phyloP scores from a whole-genome alignment of 352 stramenopile species.

The Phytophthora tubulina region DNA sequence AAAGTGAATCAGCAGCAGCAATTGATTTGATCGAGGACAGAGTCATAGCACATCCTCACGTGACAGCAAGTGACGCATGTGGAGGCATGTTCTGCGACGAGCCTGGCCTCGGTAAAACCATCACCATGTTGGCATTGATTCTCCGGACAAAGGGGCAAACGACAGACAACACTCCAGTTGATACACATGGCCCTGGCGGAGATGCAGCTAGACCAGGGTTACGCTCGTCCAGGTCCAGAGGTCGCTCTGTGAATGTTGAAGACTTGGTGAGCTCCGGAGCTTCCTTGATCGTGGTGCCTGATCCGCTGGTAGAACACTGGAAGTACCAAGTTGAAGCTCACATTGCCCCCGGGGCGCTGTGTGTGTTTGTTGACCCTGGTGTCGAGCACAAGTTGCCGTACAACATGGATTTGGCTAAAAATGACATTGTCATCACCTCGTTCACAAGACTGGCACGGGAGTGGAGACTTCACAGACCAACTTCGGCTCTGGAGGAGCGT shows the following conservation, averaged over 20 bases:
- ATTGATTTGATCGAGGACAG: constrained; percentile 72
- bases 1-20: constrained; percentile 18
- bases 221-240: constrained; percentile 51
- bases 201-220: constrained; percentile 37
- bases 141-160: constrained; percentile 78
- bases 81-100: constrained; percentile 89
- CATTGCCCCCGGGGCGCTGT: constrained; percentile 44
- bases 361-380: constrained; percentile 55
- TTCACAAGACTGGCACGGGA: constrained; percentile 69
- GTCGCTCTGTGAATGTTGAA: constrained; percentile 55
- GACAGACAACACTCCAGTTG: constrained; percentile 30
- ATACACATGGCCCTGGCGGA: constrained; percentile 15
- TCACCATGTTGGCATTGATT: constrained; percentile 87
- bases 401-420: constrained; percentile 55
- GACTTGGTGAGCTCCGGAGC: constrained; percentile 59
- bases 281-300: constrained; percentile 77
- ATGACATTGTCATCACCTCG: constrained; percentile 82
- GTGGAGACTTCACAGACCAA: constrained; percentile 72
- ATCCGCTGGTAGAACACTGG: constrained; percentile 84
- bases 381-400: constrained; percentile 51
- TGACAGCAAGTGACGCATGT: constrained; percentile 54
- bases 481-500: constrained; percentile 65
- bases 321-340: constrained; percentile 77
- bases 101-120: constrained; percentile 86
- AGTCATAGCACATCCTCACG: constrained; percentile 40